These are phyloP conservation scores for Raphanus hybrid DNA, from an alignment of 441 rosid genomes.

Conservation along the genomic window DNA sequence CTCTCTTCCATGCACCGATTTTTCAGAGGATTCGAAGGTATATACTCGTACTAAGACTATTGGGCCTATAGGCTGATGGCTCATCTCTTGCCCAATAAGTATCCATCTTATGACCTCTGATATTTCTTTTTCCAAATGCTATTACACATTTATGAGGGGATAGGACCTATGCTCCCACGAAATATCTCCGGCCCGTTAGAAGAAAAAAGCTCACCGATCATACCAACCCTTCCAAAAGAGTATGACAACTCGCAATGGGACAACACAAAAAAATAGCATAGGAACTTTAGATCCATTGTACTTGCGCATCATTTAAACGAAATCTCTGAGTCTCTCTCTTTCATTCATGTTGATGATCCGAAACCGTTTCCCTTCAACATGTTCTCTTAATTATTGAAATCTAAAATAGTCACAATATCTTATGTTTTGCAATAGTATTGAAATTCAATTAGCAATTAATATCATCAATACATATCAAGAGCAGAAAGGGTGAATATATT, in stretches of 20 bases:
- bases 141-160: not conserved
- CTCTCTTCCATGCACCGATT: not conserved
- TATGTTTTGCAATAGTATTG: not conserved
- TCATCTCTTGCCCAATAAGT: no score
- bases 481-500: conserved; percentile 1
- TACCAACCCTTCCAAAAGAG: no score
- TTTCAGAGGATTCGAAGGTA: not conserved
- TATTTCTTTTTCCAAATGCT: not conserved
- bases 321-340: not conserved
- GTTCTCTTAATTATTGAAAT: not conserved
- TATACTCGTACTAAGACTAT: not conserved
- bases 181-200: not conserved
- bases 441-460: not conserved
- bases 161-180: not conserved
- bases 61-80: conserved; percentile 8
- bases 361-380: not conserved
- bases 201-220: not conserved
- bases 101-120: no score
- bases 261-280: no score
- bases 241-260: no score
- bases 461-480: not conserved
- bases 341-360: not conserved
- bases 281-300: no score
- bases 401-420: not conserved
- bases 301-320: not conserved